Base-by-base conservation (phyloP, 208 protist genomes). In the Leishmania turanica region DNA sequence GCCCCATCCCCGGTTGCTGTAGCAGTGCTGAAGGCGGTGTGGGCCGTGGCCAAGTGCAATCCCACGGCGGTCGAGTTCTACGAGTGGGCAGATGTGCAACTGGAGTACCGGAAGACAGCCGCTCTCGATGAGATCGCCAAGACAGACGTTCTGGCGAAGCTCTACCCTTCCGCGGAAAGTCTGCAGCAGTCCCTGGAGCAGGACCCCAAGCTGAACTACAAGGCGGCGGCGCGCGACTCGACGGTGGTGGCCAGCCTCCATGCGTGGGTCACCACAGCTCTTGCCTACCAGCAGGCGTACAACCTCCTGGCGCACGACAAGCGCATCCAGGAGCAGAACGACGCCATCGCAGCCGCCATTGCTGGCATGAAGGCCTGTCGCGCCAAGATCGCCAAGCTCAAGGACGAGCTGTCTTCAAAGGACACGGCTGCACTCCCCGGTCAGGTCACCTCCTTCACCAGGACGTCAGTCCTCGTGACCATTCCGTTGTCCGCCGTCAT, bases 231-330 rank as follows among this genome's bases (percentile, higher is more conserved):
- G 56, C 84, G 82, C 21, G 85, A 91, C 78, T 92, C 89, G 3
- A 73, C 83, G 5, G 85, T 89, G 34, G 84, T 90, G 51, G 88
- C 80, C 27, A 79, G 68, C 53, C 84, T 94, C n/a, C 84, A 94
- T 78, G 75, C 90, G 40, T 94, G 91, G 91, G 83, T 92, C 47
- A 86, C 87, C 15, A 89, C 85, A 3, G 89, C 89, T 40, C 78
- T 94, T 69, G 87, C 88, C 40, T 94, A 94, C 82, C 91, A 94
- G 71, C 80, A 92, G 77, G 91, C 91, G 45, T 88, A 94, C 85
- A 86, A 72, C 60, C 86, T 86, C 74, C 64, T 92, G 11, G 88
- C 87, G 8, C 69, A 87, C 53, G 89, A 94, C 81, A 88, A 86
- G 80, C 84, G 89, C 21, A 88, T 94, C 60, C 87, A 94, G 77